A percentile compares a stretch with the other conserved stretches of the same genome.
phyloP scores from a whole-genome alignment of 805 yeast genomes.

The Wickerhamomyces pijperi region DNA sequence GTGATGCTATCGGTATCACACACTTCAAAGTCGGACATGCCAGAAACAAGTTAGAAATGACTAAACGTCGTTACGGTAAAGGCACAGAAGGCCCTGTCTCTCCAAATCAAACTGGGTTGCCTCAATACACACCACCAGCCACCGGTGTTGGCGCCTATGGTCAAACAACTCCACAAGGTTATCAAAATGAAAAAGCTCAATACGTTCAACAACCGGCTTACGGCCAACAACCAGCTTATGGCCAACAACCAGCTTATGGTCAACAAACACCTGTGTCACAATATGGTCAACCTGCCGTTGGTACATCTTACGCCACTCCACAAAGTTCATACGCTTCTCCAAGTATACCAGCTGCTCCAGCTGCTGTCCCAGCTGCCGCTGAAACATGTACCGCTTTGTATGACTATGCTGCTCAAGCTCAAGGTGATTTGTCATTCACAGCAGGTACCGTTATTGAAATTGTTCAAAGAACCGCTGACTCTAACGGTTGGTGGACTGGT shows the following conservation, averaged over 20 bases:
- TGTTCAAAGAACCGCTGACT: constrained; percentile 70
- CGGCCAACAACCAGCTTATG: constrained; percentile 17
- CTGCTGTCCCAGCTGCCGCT: constrained; percentile 25
- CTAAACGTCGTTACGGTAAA: constrained; percentile 61
- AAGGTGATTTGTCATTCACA: constrained; percentile 77
- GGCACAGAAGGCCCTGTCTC: constrained; percentile 29
- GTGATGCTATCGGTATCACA: constrained; percentile 83
- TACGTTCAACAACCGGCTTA: too few relatives aligned
- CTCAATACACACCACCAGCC: constrained; percentile 26
- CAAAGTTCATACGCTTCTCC: constrained; percentile 19
- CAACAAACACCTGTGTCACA: constrained; percentile 15
- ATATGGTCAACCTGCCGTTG: background rate
- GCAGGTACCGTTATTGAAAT: constrained; percentile 85
- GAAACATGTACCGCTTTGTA: constrained; percentile 82
- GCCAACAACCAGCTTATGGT: constrained; percentile 15
- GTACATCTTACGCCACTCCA: constrained; percentile 12
- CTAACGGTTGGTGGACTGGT: constrained; percentile 99
- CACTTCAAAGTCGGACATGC: constrained; percentile 88
- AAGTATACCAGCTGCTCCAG: constrained; percentile 20
- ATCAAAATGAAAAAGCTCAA: constrained; percentile 21
- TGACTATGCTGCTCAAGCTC: constrained; percentile 88
- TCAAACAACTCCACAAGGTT: constrained; percentile 20
- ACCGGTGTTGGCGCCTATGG: constrained; percentile 19
- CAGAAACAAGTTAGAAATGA: constrained; percentile 70
- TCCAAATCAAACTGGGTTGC: constrained; percentile 20